phyloP scores from a whole-genome alignment of 148 eudicot species.

The Rhododendron griersonianum region DNA sequence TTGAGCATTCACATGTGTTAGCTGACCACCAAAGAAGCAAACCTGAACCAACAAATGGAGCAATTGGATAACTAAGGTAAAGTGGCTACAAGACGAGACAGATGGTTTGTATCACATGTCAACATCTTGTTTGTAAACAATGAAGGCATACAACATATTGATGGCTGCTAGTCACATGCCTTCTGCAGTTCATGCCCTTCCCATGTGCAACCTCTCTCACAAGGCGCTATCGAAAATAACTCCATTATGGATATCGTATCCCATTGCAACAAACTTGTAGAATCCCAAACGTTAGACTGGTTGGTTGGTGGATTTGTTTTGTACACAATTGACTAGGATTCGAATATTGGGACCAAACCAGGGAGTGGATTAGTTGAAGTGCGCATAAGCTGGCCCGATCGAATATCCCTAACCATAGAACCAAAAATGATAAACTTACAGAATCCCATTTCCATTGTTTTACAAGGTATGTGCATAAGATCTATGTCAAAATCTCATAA shows the following conservation, averaged over 20 bases:
- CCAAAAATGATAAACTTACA: neutral
- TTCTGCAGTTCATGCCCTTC: conserved; percentile 12
- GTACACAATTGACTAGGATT: neutral
- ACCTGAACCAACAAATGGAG: neutral
- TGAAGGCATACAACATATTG: conserved; percentile 18
- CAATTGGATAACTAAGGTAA: neutral
- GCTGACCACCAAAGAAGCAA: neutral
- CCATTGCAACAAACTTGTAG: neutral
- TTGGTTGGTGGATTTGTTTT: neutral
- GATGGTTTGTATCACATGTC: neutral
- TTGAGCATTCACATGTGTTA: neutral
- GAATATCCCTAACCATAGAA: neutral
- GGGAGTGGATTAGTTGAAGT: no score
- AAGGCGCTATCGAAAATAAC: conserved; percentile 2
- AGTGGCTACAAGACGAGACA: conserved; percentile 4
- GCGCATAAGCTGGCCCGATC: neutral
- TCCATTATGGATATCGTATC: neutral
- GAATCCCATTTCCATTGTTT: neutral
- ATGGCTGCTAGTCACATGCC: conserved; percentile 31
- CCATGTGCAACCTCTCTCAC: conserved; percentile 39
- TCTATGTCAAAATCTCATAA: neutral
- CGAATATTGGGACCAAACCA: no score
- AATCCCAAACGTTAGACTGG: neutral
- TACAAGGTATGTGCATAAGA: neutral
- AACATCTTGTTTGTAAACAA: conserved; percentile 5